A percentile compares a stretch with the other conserved stretches of the same genome.
These are phyloP conservation scores for Elasticomyces elasticus DNA, from an alignment of 495 filamentous ascomycete species.

Conservation along the genomic window DNA sequence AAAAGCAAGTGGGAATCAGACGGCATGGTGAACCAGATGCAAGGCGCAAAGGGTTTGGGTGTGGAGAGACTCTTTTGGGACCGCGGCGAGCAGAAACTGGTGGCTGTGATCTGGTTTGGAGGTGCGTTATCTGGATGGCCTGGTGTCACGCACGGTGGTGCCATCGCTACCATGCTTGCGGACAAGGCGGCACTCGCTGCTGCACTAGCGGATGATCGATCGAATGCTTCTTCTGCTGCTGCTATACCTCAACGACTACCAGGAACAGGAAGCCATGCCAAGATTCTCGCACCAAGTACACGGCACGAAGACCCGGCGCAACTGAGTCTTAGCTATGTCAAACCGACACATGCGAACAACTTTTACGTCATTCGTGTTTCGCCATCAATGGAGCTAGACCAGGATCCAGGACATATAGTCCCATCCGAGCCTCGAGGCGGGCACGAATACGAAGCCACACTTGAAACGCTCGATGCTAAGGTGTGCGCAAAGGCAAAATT, in stretches of 20 bases:
- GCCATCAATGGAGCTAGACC: slow-evolving; percentile 27
- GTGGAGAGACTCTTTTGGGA: slow-evolving; percentile 41
- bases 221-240: not conserved
- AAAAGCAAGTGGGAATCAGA: not conserved
- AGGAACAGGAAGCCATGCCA: slow-evolving; percentile 19
- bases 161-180: slow-evolving; percentile 60
- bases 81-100: slow-evolving; percentile 35
- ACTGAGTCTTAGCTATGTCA: slow-evolving; percentile 54
- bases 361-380: slow-evolving; percentile 57
- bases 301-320: slow-evolving; percentile 24
- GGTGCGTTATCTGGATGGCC: slow-evolving; percentile 58
- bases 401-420: slow-evolving; percentile 21
- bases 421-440: slow-evolving; percentile 6
- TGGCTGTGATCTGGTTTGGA: slow-evolving; percentile 57
- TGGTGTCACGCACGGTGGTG: slow-evolving; percentile 66
- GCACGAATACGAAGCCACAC: slow-evolving; percentile 35
- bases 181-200: slow-evolving; percentile 51
- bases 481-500: slow-evolving; percentile 43
- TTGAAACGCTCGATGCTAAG: slow-evolving; percentile 45
- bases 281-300: slow-evolving; percentile 31
- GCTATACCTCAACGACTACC: slow-evolving; percentile 20
- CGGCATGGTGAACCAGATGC: slow-evolving; percentile 13
- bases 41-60: slow-evolving; percentile 26
- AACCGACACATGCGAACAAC: slow-evolving; percentile 44
- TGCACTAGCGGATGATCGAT: not conserved